A percentile compares a stretch with the other conserved stretches of the same genome.
These are phyloP conservation scores for Tuber aestivum DNA, from an alignment of 495 filamentous ascomycete genomes.

Conservation along the genomic window DNA sequence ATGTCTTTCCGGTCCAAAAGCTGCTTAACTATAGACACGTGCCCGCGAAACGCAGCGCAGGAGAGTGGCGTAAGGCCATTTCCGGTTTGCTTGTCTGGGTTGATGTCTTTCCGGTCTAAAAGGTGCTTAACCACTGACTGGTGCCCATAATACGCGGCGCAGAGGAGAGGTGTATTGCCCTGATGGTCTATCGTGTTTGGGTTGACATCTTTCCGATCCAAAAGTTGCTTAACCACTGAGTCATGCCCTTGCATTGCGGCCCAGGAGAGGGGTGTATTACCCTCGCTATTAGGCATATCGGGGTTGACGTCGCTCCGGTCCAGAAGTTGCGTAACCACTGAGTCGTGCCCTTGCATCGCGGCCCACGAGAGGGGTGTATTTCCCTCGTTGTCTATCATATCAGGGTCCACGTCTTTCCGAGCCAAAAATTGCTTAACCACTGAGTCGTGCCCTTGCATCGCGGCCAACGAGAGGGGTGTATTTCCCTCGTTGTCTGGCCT, in stretches of 20 bases:
- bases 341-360: neutral
- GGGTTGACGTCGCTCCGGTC: neutral
- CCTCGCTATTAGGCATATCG: neutral
- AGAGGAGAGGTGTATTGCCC: no score
- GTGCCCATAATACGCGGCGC: no score
- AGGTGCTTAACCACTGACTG: slow-evolving; percentile 20
- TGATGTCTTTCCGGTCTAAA: no score
- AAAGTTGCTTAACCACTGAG: slow-evolving; percentile 18
- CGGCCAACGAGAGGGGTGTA: neutral
- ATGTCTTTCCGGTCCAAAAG: slow-evolving; percentile 7
- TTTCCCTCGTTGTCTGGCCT: neutral
- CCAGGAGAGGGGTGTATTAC: neutral
- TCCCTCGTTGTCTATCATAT: slow-evolving; percentile 15
- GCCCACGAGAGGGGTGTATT: neutral
- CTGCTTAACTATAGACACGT: slow-evolving; percentile 1
- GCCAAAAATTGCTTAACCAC: neutral
- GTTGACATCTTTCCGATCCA: no score
- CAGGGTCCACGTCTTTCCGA: neutral
- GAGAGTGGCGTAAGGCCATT: neutral
- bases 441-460: slow-evolving; percentile 11
- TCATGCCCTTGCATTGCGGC: neutral
- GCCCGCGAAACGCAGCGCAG: neutral
- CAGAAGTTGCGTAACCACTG: neutral
- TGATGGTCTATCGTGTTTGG: no score
- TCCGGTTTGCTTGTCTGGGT: no score